Conservation (phyloP, 2,329 filamentous ascomycete genomes). For the Fusarium brachygibbosum region DNA sequence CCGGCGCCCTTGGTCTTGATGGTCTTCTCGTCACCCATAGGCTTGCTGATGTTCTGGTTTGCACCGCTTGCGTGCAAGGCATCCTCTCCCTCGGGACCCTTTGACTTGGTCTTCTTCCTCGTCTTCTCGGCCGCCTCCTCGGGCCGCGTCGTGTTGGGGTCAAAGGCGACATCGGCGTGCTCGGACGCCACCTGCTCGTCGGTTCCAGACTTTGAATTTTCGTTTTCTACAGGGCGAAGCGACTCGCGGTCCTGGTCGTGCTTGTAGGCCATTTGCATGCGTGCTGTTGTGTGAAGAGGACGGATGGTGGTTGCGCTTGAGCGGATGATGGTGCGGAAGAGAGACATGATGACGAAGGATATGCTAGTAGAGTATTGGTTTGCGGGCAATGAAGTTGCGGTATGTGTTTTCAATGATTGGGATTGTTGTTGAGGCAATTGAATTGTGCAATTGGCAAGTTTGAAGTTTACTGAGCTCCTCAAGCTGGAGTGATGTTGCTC, state of each 20-base stretch:
- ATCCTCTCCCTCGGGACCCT: slow-evolving; percentile 39
- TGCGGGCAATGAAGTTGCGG: not conserved
- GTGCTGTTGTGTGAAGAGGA: slow-evolving; percentile 53
- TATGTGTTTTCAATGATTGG: not conserved
- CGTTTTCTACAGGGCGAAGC: slow-evolving; percentile 74
- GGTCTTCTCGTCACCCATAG: slow-evolving; percentile 54
- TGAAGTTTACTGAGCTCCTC: slow-evolving; percentile 1
- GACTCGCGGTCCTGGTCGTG: slow-evolving; percentile 70
- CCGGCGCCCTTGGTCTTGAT: slow-evolving; percentile 52
- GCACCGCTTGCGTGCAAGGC: slow-evolving; percentile 61
- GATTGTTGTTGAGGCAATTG: slow-evolving; percentile 8
- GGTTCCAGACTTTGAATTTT: slow-evolving; percentile 76
- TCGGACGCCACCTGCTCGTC: slow-evolving; percentile 70
- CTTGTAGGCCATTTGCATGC: slow-evolving; percentile 59
- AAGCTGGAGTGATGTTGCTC: slow-evolving; percentile 7
- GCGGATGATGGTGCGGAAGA: slow-evolving; percentile 41
- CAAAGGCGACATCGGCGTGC: slow-evolving; percentile 74
- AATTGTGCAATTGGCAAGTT: slow-evolving; percentile 13
- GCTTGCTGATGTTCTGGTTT: slow-evolving; percentile 59
- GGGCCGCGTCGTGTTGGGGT: slow-evolving; percentile 75
- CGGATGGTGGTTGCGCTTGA: slow-evolving; percentile 42
- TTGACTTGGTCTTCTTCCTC: slow-evolving; percentile 55
- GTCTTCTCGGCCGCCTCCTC: slow-evolving; percentile 70
- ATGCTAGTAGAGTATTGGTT: not conserved
- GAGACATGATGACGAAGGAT: slow-evolving; percentile 34